A percentile compares a stretch with the other conserved stretches of the same genome.
Evolutionary conservation across 345 rosid species (phyloP).

Genomic region (Durio zibethinus): DNA sequence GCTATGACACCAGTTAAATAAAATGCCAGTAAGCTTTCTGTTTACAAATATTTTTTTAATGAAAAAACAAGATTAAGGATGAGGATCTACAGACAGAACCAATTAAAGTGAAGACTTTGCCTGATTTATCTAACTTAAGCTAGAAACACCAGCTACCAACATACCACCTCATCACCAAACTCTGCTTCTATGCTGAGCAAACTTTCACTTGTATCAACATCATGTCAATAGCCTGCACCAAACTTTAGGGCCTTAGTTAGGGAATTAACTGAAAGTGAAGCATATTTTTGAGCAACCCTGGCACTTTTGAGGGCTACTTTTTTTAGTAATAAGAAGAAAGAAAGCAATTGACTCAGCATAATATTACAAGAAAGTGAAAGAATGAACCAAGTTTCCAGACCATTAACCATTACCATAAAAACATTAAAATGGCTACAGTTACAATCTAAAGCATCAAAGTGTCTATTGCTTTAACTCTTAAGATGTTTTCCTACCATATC

Average conservation of each 20-base stretch:
- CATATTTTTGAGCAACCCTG: background rate
- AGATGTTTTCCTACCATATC: background rate
- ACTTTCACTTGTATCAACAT: constrained; percentile 53
- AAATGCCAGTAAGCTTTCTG: background rate
- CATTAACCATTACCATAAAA: background rate
- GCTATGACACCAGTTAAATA: background rate
- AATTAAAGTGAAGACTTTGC: constrained; percentile 22
- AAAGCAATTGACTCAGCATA: too few species aligned
- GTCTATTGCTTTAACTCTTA: background rate
- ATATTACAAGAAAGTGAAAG: too few species aligned
- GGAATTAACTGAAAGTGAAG: background rate
- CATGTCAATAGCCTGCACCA: constrained; percentile 56
- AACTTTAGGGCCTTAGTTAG: constrained; percentile 12
- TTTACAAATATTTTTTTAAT: background rate
- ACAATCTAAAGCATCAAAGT: background rate
- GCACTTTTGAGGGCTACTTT: background rate
- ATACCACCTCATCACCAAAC: constrained; percentile 65
- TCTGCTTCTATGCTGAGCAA: constrained; percentile 46
- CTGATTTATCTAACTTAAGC: constrained; percentile 68
- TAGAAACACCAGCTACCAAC: constrained; percentile 67
- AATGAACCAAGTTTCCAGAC: too few species aligned
- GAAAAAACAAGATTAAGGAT: background rate
- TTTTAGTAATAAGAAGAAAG: background rate
- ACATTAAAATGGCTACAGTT: background rate
- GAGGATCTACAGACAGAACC: background rate